Evolutionary conservation across 768 basidiomycete species (phyloP), one percentile per base, ranked within the genome.

Genomic region (Trametes meyenii): DNA sequence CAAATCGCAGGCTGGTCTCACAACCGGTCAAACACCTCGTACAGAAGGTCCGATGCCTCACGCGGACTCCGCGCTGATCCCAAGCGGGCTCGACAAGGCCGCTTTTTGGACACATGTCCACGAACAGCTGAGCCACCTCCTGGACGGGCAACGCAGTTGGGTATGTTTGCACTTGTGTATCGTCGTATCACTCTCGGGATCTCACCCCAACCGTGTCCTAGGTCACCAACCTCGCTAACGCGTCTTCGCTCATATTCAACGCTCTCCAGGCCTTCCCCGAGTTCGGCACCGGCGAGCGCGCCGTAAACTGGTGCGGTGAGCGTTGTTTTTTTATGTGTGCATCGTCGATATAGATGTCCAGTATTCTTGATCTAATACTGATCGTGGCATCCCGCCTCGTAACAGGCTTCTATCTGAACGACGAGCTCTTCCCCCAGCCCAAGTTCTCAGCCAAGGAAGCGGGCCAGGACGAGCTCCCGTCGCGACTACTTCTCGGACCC

Each of bases 241-340:
- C 92, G 0, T 84, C 92, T 24, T 86, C 92, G 7, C 74, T 96
- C 53, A 82, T 97, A 44, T 96, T 86, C 77, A 85, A 88, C 67
- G 81, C 90, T 12, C 81, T 95, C 48, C 81, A 85, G 49, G 86
- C 85, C 16, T 96, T 88, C 64, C 69, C 80, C 24, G 76, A 83
- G 68, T 94, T 92, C 67, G 92, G 91, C 29, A 78, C 79, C 16
- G 77, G 73, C 5, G 76, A 83, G 39, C 83, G 85, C 55, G 84
- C 89, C 3, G 92, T 96, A 21, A 96, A 96, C 71, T 98, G 95
- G 96, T 89, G 89, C 77, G 96, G 96, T 95, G 67, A 77, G 91
- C 75, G 6, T 40, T 75, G 6, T 40, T 54, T 48, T 51, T 58
- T 66, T 24, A 33, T 21, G 7, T 45, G 24, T 26, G 14, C 33